Conservation (phyloP, 805 yeast species). For the Metschnikowia amazonensis region DNA sequence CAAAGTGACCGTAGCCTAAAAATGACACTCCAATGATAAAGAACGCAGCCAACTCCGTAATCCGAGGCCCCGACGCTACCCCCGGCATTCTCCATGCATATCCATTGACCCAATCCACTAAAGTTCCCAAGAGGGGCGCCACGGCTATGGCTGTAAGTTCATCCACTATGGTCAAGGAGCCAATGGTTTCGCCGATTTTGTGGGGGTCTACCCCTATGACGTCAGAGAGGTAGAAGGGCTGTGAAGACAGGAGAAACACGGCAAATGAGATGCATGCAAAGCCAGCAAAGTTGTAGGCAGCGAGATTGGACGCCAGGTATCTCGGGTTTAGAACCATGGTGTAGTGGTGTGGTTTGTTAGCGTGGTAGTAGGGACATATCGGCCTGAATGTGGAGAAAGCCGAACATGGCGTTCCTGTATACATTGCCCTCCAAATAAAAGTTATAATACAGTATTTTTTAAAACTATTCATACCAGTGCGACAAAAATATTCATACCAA, state of each 20-base stretch:
- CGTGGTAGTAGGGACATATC: neutral
- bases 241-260: slow-evolving; percentile 38
- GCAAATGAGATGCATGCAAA: slow-evolving; percentile 37
- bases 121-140: slow-evolving; percentile 62
- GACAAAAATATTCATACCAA: too few species aligned
- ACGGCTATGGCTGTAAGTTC: slow-evolving; percentile 51
- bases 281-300: slow-evolving; percentile 35
- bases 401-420: neutral
- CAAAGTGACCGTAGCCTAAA: slow-evolving; percentile 42
- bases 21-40: slow-evolving; percentile 45
- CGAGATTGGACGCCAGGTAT: slow-evolving; percentile 22
- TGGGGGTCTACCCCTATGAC: slow-evolving; percentile 25
- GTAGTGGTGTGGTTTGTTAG: neutral
- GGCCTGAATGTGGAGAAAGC: slow-evolving; percentile 1
- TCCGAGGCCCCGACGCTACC: slow-evolving; percentile 46
- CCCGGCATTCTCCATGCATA: slow-evolving; percentile 10
- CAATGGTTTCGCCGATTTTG: slow-evolving; percentile 33
- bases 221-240: slow-evolving; percentile 37
- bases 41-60: slow-evolving; percentile 48
- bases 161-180: slow-evolving; percentile 47
- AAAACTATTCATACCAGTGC: too few species aligned
- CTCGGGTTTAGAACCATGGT: slow-evolving; percentile 12
- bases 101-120: slow-evolving; percentile 49
- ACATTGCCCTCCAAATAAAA: too few species aligned
- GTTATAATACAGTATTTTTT: too few species aligned